phyloP scores from a whole-genome alignment of 306 rosid genomes.

The Senna tora region DNA sequence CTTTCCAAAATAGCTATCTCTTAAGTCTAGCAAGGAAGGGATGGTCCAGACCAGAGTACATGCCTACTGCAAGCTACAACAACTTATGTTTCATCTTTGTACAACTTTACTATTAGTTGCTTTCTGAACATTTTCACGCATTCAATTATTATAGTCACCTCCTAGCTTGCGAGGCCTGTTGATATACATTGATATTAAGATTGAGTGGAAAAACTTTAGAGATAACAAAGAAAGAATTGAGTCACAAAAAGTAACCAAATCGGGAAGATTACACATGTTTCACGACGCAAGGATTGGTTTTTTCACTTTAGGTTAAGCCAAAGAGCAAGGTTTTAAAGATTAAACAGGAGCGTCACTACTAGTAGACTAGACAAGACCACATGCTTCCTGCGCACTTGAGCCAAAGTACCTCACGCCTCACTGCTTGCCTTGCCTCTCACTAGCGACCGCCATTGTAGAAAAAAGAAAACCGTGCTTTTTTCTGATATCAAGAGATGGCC shows the following conservation, averaged over 20 bases:
- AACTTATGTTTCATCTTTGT: background rate
- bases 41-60: conserved; percentile 21
- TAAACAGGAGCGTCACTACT: background rate
- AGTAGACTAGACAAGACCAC: conserved; percentile 18
- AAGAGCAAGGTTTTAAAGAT: background rate
- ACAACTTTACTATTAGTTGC: background rate
- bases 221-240: background rate
- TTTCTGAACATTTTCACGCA: background rate
- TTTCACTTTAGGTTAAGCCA: background rate
- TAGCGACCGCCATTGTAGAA: conserved; percentile 16
- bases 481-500: conserved; percentile 6
- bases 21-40: background rate
- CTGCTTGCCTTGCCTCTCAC: conserved; percentile 20
- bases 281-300: background rate
- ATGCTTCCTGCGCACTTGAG: conserved; percentile 1
- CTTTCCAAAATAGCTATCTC: conserved; percentile 20
- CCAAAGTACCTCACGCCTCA: conserved; percentile 15
- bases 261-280: background rate
- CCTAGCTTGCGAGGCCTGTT: too few relatives aligned
- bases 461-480: background rate
- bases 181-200: background rate
- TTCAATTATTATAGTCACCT: background rate
- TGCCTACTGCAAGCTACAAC: background rate
- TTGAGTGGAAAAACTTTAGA: background rate
- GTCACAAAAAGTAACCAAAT: background rate